Evolutionary conservation across 139 green algal species (phyloP).

Genomic region (Micractinium conductrix): DNA sequence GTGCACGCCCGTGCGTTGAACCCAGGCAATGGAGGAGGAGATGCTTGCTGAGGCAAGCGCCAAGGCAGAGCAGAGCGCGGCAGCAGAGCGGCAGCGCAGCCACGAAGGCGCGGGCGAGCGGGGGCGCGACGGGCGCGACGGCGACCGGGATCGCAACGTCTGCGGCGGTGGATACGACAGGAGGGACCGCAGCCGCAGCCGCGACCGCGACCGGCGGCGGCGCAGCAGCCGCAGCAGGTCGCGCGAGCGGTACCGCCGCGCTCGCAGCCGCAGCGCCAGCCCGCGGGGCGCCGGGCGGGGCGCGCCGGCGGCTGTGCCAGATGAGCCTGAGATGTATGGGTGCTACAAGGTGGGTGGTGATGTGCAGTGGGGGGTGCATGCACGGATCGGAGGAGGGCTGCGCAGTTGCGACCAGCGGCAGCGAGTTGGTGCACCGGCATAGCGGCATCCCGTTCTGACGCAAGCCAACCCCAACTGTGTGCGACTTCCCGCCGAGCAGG

Average conservation of each 20-base stretch:
- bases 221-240: constrained; percentile 45
- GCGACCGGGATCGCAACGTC: neutral
- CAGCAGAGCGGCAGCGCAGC: constrained; percentile 14
- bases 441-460: neutral
- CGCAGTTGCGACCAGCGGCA: too few species aligned
- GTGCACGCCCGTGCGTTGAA: too few species aligned
- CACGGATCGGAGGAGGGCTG: too few species aligned
- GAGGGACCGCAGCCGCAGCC: constrained; percentile 28
- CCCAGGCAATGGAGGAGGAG: constrained; percentile 68
- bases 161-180: constrained; percentile 29
- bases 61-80: constrained; percentile 13
- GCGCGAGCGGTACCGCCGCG: constrained; percentile 26
- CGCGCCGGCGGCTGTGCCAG: constrained; percentile 45
- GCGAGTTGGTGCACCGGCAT: neutral
- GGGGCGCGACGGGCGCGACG: neutral
- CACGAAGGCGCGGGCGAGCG: neutral
- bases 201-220: neutral
- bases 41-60: constrained; percentile 34
- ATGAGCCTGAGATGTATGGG: constrained; percentile 74
- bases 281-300: constrained; percentile 6
- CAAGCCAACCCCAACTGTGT: too few species aligned
- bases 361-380: too few species aligned
- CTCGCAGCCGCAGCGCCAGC: constrained; percentile 26
- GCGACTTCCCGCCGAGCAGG: constrained; percentile 46
- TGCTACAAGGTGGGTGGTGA: constrained; percentile 74